Percentiles rank a stretch among this genome's conserved stretches.
Conservation (phyloP, 768 basidiomycete genomes). For the Auriscalpium microsporum region DNA sequence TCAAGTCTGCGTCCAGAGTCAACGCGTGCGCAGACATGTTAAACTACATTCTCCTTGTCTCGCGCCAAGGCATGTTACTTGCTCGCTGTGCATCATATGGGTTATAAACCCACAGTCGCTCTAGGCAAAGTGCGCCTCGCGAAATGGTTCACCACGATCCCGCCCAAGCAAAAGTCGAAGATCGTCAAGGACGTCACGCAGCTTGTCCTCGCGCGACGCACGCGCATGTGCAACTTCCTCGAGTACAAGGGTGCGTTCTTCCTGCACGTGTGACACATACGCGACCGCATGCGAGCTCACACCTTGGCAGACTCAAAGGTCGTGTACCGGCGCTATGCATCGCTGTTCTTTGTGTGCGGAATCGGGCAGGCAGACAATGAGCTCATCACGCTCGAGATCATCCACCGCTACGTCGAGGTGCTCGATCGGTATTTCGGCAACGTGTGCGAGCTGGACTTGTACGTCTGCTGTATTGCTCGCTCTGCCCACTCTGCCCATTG, state of each 20-base stretch:
- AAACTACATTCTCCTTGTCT: conserved; percentile 89
- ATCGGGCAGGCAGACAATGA: conserved; percentile 84
- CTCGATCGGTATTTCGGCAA: conserved; percentile 82
- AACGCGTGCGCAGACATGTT: conserved; percentile 42
- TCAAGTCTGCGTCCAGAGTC: no score
- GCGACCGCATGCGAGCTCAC: not conserved
- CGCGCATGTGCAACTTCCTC: conserved; percentile 91
- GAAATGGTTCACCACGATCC: conserved; percentile 91
- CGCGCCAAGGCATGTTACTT: conserved; percentile 64
- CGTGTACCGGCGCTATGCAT: conserved; percentile 92
- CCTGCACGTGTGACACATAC: not conserved
- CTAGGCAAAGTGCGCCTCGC: conserved; percentile 87
- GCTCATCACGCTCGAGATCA: conserved; percentile 82
- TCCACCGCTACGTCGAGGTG: conserved; percentile 92
- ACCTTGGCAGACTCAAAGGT: conserved; percentile 56
- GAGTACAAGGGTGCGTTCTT: conserved; percentile 84
- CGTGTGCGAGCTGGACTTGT: conserved; percentile 93
- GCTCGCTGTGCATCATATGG: no score
- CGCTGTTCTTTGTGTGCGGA: conserved; percentile 89
- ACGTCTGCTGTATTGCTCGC: conserved; percentile 20
- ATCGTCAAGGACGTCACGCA: conserved; percentile 95
- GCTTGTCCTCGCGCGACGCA: conserved; percentile 78
- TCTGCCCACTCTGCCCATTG: conserved; percentile 1
- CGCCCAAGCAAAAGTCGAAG: conserved; percentile 75
- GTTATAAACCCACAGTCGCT: not conserved